These are phyloP conservation scores for Sequoiadendron giganteum DNA, from an alignment of 75 land plant genomes.

Conservation along the genomic window DNA sequence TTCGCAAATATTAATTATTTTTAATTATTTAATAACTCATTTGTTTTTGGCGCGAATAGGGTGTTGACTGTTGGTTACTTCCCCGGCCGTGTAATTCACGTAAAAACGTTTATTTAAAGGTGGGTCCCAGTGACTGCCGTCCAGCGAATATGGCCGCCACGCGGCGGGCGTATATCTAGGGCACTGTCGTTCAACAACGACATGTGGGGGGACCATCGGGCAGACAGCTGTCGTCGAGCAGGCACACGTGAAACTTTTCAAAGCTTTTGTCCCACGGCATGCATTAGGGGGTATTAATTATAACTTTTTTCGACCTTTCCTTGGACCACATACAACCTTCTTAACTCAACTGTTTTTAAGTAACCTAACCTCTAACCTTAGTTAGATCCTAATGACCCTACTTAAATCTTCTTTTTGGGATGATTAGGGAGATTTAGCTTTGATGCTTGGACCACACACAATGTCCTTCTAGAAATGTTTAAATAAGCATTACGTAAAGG, in stretches of 20 bases:
- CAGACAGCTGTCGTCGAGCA: conserved; percentile 6
- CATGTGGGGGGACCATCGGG: background rate
- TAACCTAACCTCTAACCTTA: background rate
- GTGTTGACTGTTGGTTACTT: conserved; percentile 6
- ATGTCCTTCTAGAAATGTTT: background rate
- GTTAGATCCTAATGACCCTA: background rate
- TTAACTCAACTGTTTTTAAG: background rate
- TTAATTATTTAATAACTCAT: background rate
- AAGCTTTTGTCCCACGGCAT: background rate
- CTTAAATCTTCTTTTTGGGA: background rate
- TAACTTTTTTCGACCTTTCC: background rate
- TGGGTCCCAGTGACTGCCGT: conserved; percentile 11
- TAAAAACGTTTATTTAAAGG: background rate
- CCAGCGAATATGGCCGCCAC: conserved; percentile 8
- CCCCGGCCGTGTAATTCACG: background rate
- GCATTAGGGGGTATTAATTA: background rate
- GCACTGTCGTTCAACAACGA: background rate
- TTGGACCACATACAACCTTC: background rate
- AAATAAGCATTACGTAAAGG: background rate
- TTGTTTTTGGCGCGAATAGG: background rate
- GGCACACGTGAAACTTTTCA: conserved; percentile 2
- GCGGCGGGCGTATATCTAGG: conserved; percentile 13
- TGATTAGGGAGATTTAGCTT: background rate
- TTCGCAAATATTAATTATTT: background rate
- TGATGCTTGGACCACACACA: background rate